Conservation (phyloP, 176 grass and related monocot species). For the Aegilops longissima region DNA sequence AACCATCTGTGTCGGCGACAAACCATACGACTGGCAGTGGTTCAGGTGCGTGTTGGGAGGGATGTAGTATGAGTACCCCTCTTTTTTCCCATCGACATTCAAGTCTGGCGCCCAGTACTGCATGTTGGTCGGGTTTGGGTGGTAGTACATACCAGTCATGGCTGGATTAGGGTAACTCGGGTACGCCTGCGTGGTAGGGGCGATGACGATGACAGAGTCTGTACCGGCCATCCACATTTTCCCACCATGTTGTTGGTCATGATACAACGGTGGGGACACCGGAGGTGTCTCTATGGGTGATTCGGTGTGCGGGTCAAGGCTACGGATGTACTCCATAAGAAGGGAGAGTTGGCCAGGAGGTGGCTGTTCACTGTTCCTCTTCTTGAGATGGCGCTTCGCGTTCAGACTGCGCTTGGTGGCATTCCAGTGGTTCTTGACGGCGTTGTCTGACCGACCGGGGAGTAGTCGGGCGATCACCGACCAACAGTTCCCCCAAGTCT, state of each 20-base stretch:
- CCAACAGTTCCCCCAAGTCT: not conserved
- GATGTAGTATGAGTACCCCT: not conserved
- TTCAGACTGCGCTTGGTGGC: constrained; percentile 9
- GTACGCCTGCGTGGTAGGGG: not conserved
- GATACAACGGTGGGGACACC: not conserved
- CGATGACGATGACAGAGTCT: not conserved
- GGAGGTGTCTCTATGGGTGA: not conserved
- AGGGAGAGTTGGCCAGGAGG: not conserved
- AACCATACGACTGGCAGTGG: not conserved
- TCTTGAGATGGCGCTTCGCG: not conserved
- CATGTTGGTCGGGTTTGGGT: not conserved
- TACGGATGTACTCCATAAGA: not conserved
- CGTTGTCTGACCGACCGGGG: constrained; percentile 1
- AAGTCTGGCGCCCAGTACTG: not conserved
- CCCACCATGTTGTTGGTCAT: not conserved
- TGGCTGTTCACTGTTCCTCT: not conserved
- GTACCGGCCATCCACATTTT: not conserved
- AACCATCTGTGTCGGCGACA: not conserved
- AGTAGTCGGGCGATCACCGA: not conserved
- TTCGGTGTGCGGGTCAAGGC: not conserved
- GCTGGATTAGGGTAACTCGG: not conserved
- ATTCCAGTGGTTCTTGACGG: constrained; percentile 44
- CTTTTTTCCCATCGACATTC: not conserved
- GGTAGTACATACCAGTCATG: not conserved
- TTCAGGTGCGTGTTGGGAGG: not conserved